Conservation (phyloP, 2,329 filamentous ascomycete species). For the Trichoderma harzianum region DNA sequence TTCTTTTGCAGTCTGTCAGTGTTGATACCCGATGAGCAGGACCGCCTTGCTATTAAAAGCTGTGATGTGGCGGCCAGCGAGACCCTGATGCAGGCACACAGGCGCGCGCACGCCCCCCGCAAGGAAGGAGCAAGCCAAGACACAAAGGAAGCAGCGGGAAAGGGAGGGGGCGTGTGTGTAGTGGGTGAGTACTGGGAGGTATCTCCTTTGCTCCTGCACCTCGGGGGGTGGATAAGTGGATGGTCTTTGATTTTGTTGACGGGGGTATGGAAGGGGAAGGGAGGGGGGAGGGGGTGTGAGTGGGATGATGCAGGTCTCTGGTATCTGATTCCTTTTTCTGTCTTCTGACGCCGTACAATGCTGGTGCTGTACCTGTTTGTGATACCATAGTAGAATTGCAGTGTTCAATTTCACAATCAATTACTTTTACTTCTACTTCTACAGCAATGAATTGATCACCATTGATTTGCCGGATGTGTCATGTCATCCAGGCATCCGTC, state of each 20-base stretch:
- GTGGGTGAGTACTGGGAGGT: background rate
- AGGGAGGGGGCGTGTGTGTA: constrained; percentile 6
- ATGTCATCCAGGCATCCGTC: background rate
- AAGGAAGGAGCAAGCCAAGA: constrained; percentile 9
- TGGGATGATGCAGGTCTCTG: background rate
- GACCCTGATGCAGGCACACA: constrained; percentile 22
- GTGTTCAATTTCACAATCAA: background rate
- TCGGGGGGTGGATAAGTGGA: background rate
- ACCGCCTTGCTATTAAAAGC: constrained; percentile 17
- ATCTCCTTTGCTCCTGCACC: background rate
- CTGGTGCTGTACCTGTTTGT: background rate
- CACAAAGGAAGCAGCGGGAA: constrained; percentile 15
- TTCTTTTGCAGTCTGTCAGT: background rate
- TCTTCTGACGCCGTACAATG: background rate
- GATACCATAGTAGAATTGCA: background rate
- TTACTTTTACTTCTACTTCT: background rate
- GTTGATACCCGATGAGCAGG: constrained; percentile 23
- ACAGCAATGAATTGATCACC: background rate
- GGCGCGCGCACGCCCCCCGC: constrained; percentile 18
- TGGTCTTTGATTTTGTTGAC: background rate
- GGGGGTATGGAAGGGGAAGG: background rate
- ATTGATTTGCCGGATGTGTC: background rate
- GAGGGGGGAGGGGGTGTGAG: background rate
- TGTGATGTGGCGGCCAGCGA: constrained; percentile 21
- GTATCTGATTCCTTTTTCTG: background rate